Conservation (phyloP, 139 green algal genomes). For the Coccomyxa sp. region DNA sequence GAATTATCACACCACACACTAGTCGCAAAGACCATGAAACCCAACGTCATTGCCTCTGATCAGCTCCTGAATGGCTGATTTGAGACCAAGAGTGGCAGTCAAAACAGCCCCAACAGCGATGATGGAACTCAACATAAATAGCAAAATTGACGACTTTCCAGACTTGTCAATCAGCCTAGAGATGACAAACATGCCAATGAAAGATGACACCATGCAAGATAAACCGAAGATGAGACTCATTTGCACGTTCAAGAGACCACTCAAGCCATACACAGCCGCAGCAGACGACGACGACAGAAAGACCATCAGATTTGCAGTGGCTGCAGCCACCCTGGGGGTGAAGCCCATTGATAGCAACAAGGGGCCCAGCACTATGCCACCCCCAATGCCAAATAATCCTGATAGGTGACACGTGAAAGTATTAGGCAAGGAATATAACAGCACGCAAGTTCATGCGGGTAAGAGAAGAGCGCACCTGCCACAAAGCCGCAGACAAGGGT, state of each 20-base stretch:
- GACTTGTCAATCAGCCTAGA: background rate
- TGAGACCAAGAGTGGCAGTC: background rate
- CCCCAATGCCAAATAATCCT: background rate
- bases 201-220: background rate
- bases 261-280: background rate
- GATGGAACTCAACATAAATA: background rate
- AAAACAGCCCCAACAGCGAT: background rate
- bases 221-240: background rate
- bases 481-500: background rate
- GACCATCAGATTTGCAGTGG: background rate
- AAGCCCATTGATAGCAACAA: background rate
- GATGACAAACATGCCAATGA: background rate
- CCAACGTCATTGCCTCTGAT: background rate
- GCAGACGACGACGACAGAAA: background rate
- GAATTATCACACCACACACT: no score
- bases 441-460: background rate
- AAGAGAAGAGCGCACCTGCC: background rate
- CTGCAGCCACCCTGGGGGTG: background rate
- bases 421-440: background rate
- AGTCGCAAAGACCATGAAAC: background rate
- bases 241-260: background rate
- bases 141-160: background rate
- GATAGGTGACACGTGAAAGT: background rate
- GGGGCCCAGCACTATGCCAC: background rate
- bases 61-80: background rate